Evolutionary conservation across 306 rosid genomes (phyloP), one percentile per base, ranked within the genome.

Genomic region (Lathyrus sativus): DNA sequence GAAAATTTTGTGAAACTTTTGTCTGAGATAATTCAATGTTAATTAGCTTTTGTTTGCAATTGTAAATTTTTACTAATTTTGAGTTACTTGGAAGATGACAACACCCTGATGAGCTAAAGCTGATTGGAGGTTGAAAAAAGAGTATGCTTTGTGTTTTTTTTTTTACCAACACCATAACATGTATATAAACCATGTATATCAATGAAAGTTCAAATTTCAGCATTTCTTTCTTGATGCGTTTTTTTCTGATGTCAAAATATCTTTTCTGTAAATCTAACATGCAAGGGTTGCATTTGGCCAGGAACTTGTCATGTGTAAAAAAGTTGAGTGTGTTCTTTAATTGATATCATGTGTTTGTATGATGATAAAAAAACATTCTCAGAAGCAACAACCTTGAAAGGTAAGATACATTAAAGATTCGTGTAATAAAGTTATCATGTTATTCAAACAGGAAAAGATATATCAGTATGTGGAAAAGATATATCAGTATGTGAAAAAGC

Each of bases 51-150:
- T 73, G 68, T 77, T 72, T 77, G 78, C 41, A 79, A 81, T 72
- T 88, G 96, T 92, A 86, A 77, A 86, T 80, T 76, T 59, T 44
- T 75, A 70, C 81, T 84, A 80, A 81, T 83, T 78, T 72, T 60
- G 73, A 85, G 81, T 73, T 63, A 50, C 75, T 83, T 84, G 76
- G 75, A 77, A 70, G 78, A 71, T 79, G 11, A 81, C 87, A 71
- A 81, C 89, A 74, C 93, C 96, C 97, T 79, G 74, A 67, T 71
- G 80, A 76, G 95, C 87, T 61, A 80, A 87, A 76, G 92, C 86
- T 86, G 28, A 76, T 68, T 62, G 86, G 95, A 65, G 97, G 95
- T 86, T 86, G 90, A 76, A 59, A 74, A 64, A 74, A 66, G 74
- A 62, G 81, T 64, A 63, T 70, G 57, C 73, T 65, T 83, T 72